phyloP scores from a whole-genome alignment of 78 protist species.

The Diacronema lutheri region DNA sequence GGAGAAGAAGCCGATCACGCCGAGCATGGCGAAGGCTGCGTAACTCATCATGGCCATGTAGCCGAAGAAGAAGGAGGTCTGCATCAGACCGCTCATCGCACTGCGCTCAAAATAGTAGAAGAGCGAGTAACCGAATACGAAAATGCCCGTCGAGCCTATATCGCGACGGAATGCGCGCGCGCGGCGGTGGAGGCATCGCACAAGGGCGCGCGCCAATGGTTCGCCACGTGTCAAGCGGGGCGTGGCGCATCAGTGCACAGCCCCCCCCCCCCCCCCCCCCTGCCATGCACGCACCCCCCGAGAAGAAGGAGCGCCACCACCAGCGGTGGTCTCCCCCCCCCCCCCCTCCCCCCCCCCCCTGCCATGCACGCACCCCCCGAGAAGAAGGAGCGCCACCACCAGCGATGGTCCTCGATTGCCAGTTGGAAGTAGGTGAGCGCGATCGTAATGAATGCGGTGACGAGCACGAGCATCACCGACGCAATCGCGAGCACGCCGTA shows the following conservation, averaged over 20 bases:
- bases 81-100: conserved; percentile 89
- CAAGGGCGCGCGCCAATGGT: too few species aligned
- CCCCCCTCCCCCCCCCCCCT: too few species aligned
- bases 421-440: conserved; percentile 95
- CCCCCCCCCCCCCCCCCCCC: too few species aligned
- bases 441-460: conserved; percentile 92
- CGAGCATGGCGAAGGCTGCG: conserved; percentile 86
- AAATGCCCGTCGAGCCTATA: conserved; percentile 72
- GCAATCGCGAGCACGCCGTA: conserved; percentile 86
- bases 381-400: conserved; percentile 89
- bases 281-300: neutral
- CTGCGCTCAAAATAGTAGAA: conserved; percentile 78
- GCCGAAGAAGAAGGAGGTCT: conserved; percentile 90
- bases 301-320: conserved; percentile 88
- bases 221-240: too few species aligned
- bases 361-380: neutral
- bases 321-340: conserved; percentile 88
- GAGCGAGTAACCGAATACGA: conserved; percentile 78
- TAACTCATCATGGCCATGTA: conserved; percentile 82
- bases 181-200: too few species aligned
- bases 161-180: too few species aligned
- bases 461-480: conserved; percentile 82
- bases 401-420: conserved; percentile 87
- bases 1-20: conserved; percentile 86
- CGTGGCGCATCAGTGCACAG: too few species aligned